Base-by-base conservation (phyloP, 2,329 filamentous ascomycete species). In the Pseudogymnoascus sp. region DNA sequence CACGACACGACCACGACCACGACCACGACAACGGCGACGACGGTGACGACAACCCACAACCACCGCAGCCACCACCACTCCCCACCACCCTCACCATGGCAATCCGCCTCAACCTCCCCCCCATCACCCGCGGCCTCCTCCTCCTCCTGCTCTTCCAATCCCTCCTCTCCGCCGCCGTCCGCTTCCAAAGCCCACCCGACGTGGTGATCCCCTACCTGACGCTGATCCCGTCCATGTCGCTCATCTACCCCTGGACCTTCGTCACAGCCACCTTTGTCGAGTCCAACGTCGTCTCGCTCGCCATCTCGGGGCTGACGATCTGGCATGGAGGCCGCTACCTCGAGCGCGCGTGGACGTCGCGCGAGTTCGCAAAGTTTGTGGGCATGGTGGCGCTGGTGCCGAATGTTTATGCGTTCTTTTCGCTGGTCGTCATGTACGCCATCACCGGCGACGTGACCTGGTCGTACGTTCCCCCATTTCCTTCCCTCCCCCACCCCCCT, bases 301-400 rank as follows among this genome's bases (percentile, higher is more conserved):
- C 85, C 26, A 85, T 96, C 64, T 91, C 91, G 59, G 87, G 82
- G 29, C 79, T 87, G 47, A 93, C 93, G 0, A 77, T 97, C 62
- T 96, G 93, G 76, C 91, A 96, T 78, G 93, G 93, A 63, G 95
- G 95, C 8, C 86, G 92, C 70, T 99, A 99, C 75, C 84, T 99
- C 21, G 95, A 99, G 81, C 83, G 95, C 72, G 93, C 95, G 35
- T 99, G 93, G 95, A 93, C 92, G 33, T 93, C 91, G 26, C 85
- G 84, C 64, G 93, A 97, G 75, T 91, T 97, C 74, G 91, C 86
- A 71, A 97, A 96, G 76, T 97, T 97, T 74, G 80, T 97, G 59
- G 78, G 90, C 14, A 81, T 96, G 67, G 83, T 88, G 59, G 82
- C 90, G 13, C 75, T 96, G 71, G 81, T 96, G 63, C 92, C 95